These are phyloP conservation scores for Earliella scabrosa DNA, from an alignment of 1,284 basidiomycete genomes.

Conservation along the genomic window DNA sequence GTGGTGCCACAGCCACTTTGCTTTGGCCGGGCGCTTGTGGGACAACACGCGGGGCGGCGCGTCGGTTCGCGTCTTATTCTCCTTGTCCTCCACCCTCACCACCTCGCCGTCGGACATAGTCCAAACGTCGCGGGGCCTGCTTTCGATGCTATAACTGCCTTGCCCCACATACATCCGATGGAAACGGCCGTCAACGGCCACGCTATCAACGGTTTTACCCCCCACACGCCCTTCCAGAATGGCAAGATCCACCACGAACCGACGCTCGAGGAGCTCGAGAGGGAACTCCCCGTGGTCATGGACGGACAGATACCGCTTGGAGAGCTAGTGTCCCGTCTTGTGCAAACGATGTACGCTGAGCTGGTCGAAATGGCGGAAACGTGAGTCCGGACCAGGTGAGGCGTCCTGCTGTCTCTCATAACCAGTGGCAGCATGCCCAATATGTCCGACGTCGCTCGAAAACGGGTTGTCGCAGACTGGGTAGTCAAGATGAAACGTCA, in stretches of 20 bases:
- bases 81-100: too few relatives aligned
- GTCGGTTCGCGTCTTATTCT: too few relatives aligned
- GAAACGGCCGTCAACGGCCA: constrained; percentile 25
- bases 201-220: constrained; percentile 15
- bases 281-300: constrained; percentile 75
- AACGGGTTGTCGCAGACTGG: constrained; percentile 84
- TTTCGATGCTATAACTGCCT: constrained; percentile 15
- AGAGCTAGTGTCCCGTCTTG: constrained; percentile 76
- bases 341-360: constrained; percentile 83
- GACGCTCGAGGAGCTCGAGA: constrained; percentile 64
- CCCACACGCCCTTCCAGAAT: constrained; percentile 11
- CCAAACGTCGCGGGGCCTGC: too few relatives aligned
- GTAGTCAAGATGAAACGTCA: constrained; percentile 89
- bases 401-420: constrained; percentile 9
- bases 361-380: constrained; percentile 86
- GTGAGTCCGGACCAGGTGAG: constrained; percentile 47
- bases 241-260: constrained; percentile 44
- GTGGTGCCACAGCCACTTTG: too few relatives aligned
- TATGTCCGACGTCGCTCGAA: constrained; percentile 81
- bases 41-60: too few relatives aligned
- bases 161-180: constrained; percentile 7
- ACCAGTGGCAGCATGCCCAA: constrained; percentile 68
- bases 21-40: too few relatives aligned
- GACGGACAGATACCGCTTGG: constrained; percentile 78
- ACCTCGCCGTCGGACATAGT: too few relatives aligned